Base-by-base conservation (phyloP, 2,329 filamentous ascomycete species). In the Coleophoma eucalyptorum region DNA sequence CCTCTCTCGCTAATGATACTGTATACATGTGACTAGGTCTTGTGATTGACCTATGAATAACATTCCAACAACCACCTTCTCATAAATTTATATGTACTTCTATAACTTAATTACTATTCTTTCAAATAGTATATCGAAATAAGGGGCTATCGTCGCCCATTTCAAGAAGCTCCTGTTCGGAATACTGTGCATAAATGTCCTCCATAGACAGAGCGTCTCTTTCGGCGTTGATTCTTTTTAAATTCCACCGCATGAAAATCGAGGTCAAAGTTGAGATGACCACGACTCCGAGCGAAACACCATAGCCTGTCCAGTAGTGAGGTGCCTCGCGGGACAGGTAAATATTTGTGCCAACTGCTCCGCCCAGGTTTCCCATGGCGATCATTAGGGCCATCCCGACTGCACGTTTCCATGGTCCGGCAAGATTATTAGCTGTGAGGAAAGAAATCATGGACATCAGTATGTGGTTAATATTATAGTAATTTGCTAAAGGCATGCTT, bases 151-250 rank as follows among this genome's bases (percentile, higher is more conserved):
- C 57, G 54, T 69, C 67, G 4, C 67, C 67, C 47, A 69, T 52
- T 49, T 68, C 65, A 18, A 56, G 55, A 33, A 65, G 50, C 43
- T 64, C 59, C 44, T 53, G 33, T 16, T 59, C 47, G 11, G 55
- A 53, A 46, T 59, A 56, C 48, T 41, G 48, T 4, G 46, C 51
- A 32, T 58, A 34, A n/a, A 50, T 73, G 86, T 83, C 13, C 86
- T 87, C 55, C 80, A 65, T 73, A 76, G 81, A 48, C 75, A 64
- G 63, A 91, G 83, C 32, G 86, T 74, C 62, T 72, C 64, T 57
- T 38, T 58, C 55, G 55, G 55, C 63, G 52, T 71, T 69, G 49
- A 65, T 33, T 34, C 42, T 50, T 49, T 53, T 43, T 7, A 50
- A 55, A 8, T 49, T 32, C 6, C 52, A 50, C 50, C 55, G 32